phyloP scores from a whole-genome alignment of 768 basidiomycete genomes.

The Kwoniella newhampshirensis region DNA sequence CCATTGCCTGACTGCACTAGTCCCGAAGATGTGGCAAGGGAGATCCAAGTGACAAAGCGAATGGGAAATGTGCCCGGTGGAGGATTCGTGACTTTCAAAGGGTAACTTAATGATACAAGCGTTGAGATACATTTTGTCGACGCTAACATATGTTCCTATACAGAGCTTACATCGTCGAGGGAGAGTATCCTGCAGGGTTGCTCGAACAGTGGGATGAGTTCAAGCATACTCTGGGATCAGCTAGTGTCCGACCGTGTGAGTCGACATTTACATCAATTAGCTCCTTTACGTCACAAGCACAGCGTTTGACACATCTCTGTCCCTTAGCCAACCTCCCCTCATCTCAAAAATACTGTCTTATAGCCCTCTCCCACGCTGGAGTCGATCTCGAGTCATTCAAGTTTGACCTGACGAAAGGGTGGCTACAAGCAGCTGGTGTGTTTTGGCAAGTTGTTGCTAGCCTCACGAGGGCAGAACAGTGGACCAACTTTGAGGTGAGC shows the following conservation, averaged over 20 bases:
- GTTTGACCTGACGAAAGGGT: constrained; percentile 61
- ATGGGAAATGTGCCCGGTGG: constrained; percentile 68
- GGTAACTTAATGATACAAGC: constrained; percentile 50
- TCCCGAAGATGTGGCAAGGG: constrained; percentile 41
- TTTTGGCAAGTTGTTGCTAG: constrained; percentile 86
- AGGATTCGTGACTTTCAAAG: constrained; percentile 74
- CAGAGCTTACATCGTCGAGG: constrained; percentile 81
- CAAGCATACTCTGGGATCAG: constrained; percentile 67
- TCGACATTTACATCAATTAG: constrained; percentile 1
- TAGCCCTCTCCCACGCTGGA: constrained; percentile 86
- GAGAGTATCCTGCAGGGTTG: constrained; percentile 75
- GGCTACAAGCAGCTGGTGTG: constrained; percentile 82
- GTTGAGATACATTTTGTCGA: too few species aligned
- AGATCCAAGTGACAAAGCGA: constrained; percentile 48
- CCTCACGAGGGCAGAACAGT: constrained; percentile 73
- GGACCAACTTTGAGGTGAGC: constrained; percentile 82
- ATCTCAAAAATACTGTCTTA: constrained; percentile 80
- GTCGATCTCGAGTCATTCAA: constrained; percentile 82
- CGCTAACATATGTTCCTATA: not conserved
- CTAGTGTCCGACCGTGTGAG: constrained; percentile 82
- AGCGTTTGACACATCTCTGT: too few species aligned
- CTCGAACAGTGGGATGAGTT: constrained; percentile 86
- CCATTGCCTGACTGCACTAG: constrained; percentile 29
- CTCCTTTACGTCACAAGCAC: not conserved
- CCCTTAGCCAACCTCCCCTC: constrained; percentile 68